Percentiles rank a stretch among this genome's conserved stretches.
Evolutionary conservation across 176 grass and related monocot species (phyloP).

Genomic region (Zizania latifolia): DNA sequence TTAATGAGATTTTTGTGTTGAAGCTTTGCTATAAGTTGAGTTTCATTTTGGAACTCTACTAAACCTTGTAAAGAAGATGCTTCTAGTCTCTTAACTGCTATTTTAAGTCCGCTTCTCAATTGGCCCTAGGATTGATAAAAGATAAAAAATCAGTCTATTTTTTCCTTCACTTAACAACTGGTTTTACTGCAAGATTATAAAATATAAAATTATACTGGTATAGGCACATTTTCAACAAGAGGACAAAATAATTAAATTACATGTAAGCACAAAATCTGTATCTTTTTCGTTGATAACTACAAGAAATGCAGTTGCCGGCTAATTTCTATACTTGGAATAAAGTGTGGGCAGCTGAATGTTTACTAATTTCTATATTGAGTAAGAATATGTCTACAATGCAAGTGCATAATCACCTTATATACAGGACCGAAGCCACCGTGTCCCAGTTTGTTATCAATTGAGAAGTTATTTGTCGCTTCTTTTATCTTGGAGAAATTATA

Average conservation of each 20-base stretch:
- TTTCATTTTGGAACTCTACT: conserved; percentile 52
- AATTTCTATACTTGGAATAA: neutral
- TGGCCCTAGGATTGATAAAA: conserved; percentile 32
- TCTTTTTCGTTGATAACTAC: neutral
- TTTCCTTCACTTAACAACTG: neutral
- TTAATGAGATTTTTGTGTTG: conserved; percentile 54
- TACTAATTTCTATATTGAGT: neutral
- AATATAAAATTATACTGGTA: neutral
- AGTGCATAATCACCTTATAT: conserved; percentile 43
- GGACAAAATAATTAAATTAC: neutral
- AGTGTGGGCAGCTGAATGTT: neutral
- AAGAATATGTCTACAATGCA: neutral
- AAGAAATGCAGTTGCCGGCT: neutral
- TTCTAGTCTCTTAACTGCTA: conserved; percentile 59
- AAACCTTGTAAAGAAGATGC: conserved; percentile 53
- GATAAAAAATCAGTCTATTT: neutral
- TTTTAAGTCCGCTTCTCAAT: conserved; percentile 38
- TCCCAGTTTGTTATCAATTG: conserved; percentile 45
- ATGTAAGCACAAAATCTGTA: neutral
- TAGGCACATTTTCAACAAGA: neutral
- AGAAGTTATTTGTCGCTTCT: conserved; percentile 43
- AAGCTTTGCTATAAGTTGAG: conserved; percentile 43
- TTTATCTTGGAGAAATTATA: conserved; percentile 16
- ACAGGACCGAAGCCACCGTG: conserved; percentile 66
- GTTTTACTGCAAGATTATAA: neutral